A percentile compares a stretch with the other conserved stretches of the same genome.
phyloP scores from a whole-genome alignment of 805 yeast species.

The Wickerhamomyces silvicola region DNA sequence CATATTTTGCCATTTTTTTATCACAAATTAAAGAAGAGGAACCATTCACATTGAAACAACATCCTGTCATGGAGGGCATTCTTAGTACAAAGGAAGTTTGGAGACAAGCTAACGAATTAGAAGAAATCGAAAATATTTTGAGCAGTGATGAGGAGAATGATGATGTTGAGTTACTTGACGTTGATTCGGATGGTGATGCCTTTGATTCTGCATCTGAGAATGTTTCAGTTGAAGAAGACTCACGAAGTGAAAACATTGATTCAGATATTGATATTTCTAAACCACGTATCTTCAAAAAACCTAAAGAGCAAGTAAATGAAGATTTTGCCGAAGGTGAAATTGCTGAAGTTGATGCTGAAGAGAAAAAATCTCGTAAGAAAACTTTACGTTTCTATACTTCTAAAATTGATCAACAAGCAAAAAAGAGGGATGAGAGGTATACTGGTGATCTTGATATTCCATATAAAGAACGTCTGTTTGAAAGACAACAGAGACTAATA shows the following conservation, averaged over 20 bases:
- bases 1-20: slow-evolving; percentile 71
- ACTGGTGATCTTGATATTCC: slow-evolving; percentile 90
- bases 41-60: slow-evolving; percentile 69
- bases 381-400: slow-evolving; percentile 94
- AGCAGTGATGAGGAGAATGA: slow-evolving; percentile 5
- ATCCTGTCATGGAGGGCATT: slow-evolving; percentile 83
- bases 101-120: slow-evolving; percentile 69
- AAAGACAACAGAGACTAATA: slow-evolving; percentile 78
- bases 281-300: slow-evolving; percentile 44
- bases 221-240: slow-evolving; percentile 7
- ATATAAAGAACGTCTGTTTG: slow-evolving; percentile 82
- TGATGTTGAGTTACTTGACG: slow-evolving; percentile 10
- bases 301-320: slow-evolving; percentile 25
- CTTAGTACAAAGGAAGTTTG: slow-evolving; percentile 79
- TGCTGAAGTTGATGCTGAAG: slow-evolving; percentile 82
- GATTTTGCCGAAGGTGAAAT: slow-evolving; percentile 68
- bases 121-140: slow-evolving; percentile 18
- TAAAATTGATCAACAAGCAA: slow-evolving; percentile 81
- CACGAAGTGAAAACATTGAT: slow-evolving; percentile 17
- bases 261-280: slow-evolving; percentile 46
- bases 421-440: slow-evolving; percentile 50
- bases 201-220: slow-evolving; percentile 11
- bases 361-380: slow-evolving; percentile 71
- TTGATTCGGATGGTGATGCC: slow-evolving; percentile 15
- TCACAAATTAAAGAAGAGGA: slow-evolving; percentile 50